Evolutionary conservation across 2,329 filamentous ascomycete species (phyloP).

Genomic region (Xylaria arbuscula): DNA sequence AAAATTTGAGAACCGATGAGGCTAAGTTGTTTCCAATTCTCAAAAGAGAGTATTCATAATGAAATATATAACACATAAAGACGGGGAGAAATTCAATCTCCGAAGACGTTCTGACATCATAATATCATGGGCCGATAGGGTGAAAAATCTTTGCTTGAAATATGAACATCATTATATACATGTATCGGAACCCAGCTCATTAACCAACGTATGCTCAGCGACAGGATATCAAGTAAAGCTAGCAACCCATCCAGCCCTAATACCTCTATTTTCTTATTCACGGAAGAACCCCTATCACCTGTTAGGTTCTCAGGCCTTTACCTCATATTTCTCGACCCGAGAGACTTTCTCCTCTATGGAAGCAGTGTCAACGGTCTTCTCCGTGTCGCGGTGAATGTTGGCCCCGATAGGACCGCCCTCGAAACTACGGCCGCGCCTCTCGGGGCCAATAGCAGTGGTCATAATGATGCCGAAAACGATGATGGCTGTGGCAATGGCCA

Average conservation of each 20-base stretch:
- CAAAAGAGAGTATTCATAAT: no score
- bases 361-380: conserved; percentile 44
- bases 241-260: not conserved
- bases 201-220: no score
- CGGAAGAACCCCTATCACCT: not conserved
- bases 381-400: conserved; percentile 46
- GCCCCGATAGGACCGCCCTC: conserved; percentile 67
- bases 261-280: not conserved
- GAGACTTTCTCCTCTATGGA: conserved; percentile 45
- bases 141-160: no score
- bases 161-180: no score
- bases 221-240: no score
- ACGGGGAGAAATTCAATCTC: no score
- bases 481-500: conserved; percentile 81
- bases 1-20: no score
- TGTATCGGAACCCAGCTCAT: no score
- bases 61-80: no score
- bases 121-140: no score
- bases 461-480: conserved; percentile 76
- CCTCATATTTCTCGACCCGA: conserved; percentile 31
- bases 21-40: no score
- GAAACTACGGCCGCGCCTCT: conserved; percentile 78
- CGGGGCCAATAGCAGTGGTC: conserved; percentile 76
- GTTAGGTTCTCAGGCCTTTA: conserved; percentile 1
- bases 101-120: no score